Evolutionary conservation across 352 stramenopile species (phyloP).

Genomic region (Blastocystis sp.): DNA sequence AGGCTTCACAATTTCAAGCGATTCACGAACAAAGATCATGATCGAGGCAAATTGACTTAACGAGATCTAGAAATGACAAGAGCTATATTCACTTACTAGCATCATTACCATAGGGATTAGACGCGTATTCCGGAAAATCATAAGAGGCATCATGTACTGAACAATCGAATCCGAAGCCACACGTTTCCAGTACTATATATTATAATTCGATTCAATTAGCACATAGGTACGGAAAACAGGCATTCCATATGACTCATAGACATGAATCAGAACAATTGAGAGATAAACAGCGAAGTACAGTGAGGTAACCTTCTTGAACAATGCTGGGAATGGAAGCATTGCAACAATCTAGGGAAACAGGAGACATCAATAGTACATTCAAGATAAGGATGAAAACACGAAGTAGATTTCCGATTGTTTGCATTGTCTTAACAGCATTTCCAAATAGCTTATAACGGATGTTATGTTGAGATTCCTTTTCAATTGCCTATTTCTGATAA

Average conservation of each 20-base stretch:
- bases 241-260: constrained; percentile 1
- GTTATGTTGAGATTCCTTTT: constrained; percentile 11
- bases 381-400: background rate
- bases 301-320: background rate
- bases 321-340: background rate
- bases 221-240: background rate
- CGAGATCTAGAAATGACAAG: background rate
- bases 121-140: background rate
- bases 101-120: background rate
- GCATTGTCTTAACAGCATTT: background rate
- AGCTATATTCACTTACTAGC: background rate
- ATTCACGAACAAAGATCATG: background rate
- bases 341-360: background rate
- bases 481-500: constrained; percentile 1
- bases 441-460: background rate
- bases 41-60: background rate
- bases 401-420: constrained; percentile 15
- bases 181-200: background rate
- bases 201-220: background rate
- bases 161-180: background rate
- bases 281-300: constrained; percentile 1
- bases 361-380: background rate
- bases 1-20: background rate
- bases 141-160: background rate
- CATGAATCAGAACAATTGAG: constrained; percentile 16